Evolutionary conservation across 768 basidiomycete genomes (phyloP).

Genomic region (Suillus subluteus): DNA sequence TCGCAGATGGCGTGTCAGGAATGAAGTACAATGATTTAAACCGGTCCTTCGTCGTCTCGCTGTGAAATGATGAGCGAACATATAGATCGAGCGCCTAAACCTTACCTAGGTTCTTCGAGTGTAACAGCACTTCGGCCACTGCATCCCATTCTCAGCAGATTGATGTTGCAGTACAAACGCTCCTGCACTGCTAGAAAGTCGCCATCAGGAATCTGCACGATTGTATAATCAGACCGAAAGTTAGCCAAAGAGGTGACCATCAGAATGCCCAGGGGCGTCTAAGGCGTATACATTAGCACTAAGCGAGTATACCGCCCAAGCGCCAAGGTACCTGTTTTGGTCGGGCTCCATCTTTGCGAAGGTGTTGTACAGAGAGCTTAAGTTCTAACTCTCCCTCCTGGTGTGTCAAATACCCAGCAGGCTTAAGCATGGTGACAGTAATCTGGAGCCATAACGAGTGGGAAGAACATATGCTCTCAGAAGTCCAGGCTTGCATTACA

Average conservation of each 20-base stretch:
- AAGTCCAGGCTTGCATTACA: not conserved
- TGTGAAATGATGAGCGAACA: conserved; percentile 32
- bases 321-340: conserved; percentile 56
- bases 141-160: conserved; percentile 82
- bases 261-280: conserved; percentile 70
- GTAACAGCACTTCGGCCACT: conserved; percentile 79
- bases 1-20: conserved; percentile 38
- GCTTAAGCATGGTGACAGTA: conserved; percentile 58
- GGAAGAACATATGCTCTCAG: conserved; percentile 21
- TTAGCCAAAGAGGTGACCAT: conserved; percentile 86
- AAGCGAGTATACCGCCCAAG: not conserved
- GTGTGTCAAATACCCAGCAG: conserved; percentile 43
- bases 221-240: conserved; percentile 87
- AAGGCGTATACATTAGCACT: conserved; percentile 14
- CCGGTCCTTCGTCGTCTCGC: conserved; percentile 79
- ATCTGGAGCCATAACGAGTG: conserved; percentile 45
- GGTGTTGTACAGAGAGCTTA: conserved; percentile 60
- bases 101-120: conserved; percentile 73
- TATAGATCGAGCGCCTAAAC: conserved; percentile 15
- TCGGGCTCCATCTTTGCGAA: conserved; percentile 73
- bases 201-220: conserved; percentile 74
- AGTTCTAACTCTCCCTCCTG: conserved; percentile 56
- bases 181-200: conserved; percentile 65
- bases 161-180: conserved; percentile 80
- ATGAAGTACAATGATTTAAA: conserved; percentile 75